Evolutionary conservation across 768 basidiomycete genomes (phyloP).

Genomic region (Lactarius sanguifluus): DNA sequence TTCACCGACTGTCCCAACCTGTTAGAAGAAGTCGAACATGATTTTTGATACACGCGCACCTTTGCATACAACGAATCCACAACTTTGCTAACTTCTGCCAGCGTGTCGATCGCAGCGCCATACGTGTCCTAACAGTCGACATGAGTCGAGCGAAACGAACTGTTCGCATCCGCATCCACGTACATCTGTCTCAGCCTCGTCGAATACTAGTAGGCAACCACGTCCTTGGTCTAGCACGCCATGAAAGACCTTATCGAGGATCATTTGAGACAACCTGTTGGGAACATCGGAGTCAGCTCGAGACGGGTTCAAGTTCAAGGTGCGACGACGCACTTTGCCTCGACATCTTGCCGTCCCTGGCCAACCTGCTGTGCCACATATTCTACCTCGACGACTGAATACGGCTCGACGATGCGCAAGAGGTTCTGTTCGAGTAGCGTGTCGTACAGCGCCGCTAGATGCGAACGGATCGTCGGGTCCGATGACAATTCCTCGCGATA

Average conservation of each 20-base stretch:
- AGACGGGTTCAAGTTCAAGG: not conserved
- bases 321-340: conserved; percentile 71
- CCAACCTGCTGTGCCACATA: conserved; percentile 86
- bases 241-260: conserved; percentile 89
- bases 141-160: conserved; percentile 12
- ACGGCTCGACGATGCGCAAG: conserved; percentile 93
- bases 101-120: conserved; percentile 82
- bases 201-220: conserved; percentile 89
- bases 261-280: conserved; percentile 92
- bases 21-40: conserved; percentile 1
- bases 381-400: conserved; percentile 86
- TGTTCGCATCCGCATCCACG: conserved; percentile 36
- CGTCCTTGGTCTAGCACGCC: conserved; percentile 97
- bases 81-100: conserved; percentile 91
- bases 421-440: conserved; percentile 96
- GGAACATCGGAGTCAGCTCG: not conserved
- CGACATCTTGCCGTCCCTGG: conserved; percentile 84
- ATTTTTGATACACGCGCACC: conserved; percentile 40
- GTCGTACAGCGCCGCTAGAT: conserved; percentile 92
- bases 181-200: conserved; percentile 82
- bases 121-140: conserved; percentile 66
- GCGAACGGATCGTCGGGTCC: conserved; percentile 93
- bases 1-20: conserved; percentile 25
- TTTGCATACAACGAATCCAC: conserved; percentile 92
- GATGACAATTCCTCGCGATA: conserved; percentile 91